Base-by-base conservation (phyloP, 805 yeast species). In the Starmerella sp. region DNA sequence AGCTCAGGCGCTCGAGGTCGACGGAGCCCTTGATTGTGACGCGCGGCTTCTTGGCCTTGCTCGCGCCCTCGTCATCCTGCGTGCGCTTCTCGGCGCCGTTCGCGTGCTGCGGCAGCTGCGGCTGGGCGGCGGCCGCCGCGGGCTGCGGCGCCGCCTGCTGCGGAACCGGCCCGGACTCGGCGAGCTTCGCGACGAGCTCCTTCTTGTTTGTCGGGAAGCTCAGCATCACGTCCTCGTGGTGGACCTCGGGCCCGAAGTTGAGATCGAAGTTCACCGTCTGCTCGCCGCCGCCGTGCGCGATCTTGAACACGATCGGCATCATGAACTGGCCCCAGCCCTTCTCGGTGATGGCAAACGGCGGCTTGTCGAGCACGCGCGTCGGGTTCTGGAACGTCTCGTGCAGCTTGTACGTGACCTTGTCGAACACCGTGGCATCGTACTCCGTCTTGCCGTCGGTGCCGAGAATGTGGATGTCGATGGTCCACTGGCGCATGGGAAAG, bases 241-340 rank as follows among this genome's bases (percentile, higher is more conserved):
- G 90, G 58, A 79, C 78, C 66, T 85, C 88, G 67, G 83, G 80
- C 59, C 78, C 71, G 70, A 91, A 93, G 70, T 89, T 89, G 67
- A 91, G 79, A 70, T 91, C 98, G 67, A 93, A 97, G 64, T 79
- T 80, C 54, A 93, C 70, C 66, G 86, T 86, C 58, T 84, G 78
- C 69, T 90, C 97, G 49, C 97, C 97, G 53, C 83, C 85, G 66
- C 84, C 86, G 57, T 95, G 97, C 17, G 83, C 76, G 46, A 86
- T 73, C 58, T 84, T 84, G 44, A 90, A 74, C 36, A 85, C 77
- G 57, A 93, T 82, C 39, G 86, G 86, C 67, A 93, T 77, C 66
- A 90, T 96, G 65, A 91, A 91, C 62, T 91, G 97, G 68, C 97
- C 98, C 97, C 98, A 91, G 51, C 98, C 98, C 72, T 87, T 83